Evolutionary conservation across 495 filamentous ascomycete genomes (phyloP), one percentile per base, ranked within the genome.

Genomic region (Hypoxylon perforatum): DNA sequence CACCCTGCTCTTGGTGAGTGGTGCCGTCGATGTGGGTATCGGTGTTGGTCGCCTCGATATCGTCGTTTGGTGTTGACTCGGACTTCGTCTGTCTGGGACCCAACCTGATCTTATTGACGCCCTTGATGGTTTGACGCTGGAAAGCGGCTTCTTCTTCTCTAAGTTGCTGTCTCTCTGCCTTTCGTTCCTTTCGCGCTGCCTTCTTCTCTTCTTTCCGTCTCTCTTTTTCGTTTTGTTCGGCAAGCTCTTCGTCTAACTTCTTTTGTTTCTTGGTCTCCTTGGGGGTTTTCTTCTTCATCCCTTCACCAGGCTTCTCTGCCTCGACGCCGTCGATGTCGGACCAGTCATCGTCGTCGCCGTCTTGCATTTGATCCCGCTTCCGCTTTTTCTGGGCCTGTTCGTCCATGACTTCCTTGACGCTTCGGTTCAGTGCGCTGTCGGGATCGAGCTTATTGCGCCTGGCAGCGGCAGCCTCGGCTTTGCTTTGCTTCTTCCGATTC

Each of bases 401-500:
- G 47, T 94, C 91, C 84, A 93, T 86, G 36, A 96, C 85, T 69
- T 97, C 93, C 75, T 94, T 93, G 48, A 90, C 91, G 57, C 84
- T 91, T 75, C 90, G 90, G 65, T 84, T 79, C 39, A 81, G 72
- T 39, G 86, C 87, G 60, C 88, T 88, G 57, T 94, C 92, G 25
- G 93, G 93, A 57, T 96, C 90, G 12, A 97, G 85, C 77, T 96
- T 97, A 38, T 91, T 92, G 75, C 84, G 79, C 76, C 90, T 90
- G 7, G 92, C 91, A 47, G 87, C 86, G 47, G 86, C 88, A 56
- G 89, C 89, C 75, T 94, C 84, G 70, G 91, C 90, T 76, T 94
- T 95, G 47, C 90, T 91, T 77, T 94, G 91, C 76, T 94, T 95
- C 76, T 92, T 93, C 75, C 87, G 88, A 77, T 88, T 84, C 91